A percentile compares a stretch with the other conserved stretches of the same genome.
These are phyloP conservation scores for Melocanna baccifera DNA, from an alignment of 176 grass and related monocot genomes.

Conservation along the genomic window DNA sequence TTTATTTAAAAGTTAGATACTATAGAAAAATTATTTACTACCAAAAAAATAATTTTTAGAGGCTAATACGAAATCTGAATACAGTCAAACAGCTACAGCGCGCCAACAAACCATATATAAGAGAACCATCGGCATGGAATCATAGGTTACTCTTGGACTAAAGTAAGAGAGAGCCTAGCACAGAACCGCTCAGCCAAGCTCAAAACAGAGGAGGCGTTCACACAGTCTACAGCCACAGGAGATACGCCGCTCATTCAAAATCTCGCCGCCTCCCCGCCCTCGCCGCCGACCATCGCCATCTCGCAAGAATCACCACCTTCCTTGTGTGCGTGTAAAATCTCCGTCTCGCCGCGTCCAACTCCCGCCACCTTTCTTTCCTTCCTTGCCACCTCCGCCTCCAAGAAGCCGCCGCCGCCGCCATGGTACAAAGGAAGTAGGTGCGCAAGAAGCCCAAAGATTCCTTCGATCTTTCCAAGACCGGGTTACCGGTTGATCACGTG, in stretches of 20 bases:
- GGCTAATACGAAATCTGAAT: not conserved
- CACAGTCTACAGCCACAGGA: not conserved
- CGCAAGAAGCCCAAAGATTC: slow-evolving; percentile 41
- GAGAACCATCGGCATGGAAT: not conserved
- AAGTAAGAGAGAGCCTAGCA: not conserved
- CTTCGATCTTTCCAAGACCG: not conserved
- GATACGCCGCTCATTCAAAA: slow-evolving; percentile 39
- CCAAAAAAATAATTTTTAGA: too few relatives aligned
- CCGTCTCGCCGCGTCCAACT: not conserved
- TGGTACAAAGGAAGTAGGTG: slow-evolving; percentile 68
- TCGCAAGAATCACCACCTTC: slow-evolving; percentile 6
- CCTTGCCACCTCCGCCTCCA: not conserved
- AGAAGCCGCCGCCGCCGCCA: slow-evolving; percentile 29
- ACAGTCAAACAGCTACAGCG: not conserved
- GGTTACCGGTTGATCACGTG: not conserved
- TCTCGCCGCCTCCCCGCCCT: not conserved
- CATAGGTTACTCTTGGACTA: not conserved
- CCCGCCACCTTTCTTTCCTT: slow-evolving; percentile 14
- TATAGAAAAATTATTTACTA: too few relatives aligned
- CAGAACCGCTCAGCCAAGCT: not conserved
- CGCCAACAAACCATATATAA: not conserved
- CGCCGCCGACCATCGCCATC: slow-evolving; percentile 18
- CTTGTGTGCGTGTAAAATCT: slow-evolving; percentile 13
- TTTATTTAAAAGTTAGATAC: too few relatives aligned
- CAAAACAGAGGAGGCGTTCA: not conserved